phyloP scores from a whole-genome alignment of 768 basidiomycete genomes.

The Neoboletus subvelutipes region DNA sequence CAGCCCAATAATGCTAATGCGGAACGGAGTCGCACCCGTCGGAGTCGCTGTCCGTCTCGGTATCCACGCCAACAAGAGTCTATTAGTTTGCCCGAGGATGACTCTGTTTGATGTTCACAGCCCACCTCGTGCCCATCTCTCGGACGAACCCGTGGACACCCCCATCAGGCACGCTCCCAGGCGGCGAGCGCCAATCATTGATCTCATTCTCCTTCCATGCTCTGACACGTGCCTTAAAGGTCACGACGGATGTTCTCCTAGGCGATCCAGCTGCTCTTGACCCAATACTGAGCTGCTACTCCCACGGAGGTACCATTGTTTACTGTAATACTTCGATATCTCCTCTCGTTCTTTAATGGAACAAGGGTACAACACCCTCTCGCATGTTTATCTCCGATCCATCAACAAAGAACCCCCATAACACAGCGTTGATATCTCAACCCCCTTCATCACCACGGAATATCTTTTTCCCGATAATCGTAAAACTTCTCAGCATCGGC shows the following conservation, averaged over 20 bases:
- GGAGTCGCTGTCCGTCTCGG: background rate
- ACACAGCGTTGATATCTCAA: background rate
- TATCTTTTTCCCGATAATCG: background rate
- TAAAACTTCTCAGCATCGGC: conserved; percentile 13
- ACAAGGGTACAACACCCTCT: background rate
- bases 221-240: background rate
- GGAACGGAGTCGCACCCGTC: background rate
- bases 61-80: background rate
- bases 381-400: background rate
- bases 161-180: conserved; percentile 8
- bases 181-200: conserved; percentile 15
- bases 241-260: background rate
- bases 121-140: background rate
- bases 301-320: background rate
- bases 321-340: background rate
- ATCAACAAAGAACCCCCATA: background rate
- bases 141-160: background rate
- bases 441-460: conserved; percentile 3
- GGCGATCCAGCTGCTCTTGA: background rate
- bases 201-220: background rate
- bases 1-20: background rate
- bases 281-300: background rate
- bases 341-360: background rate
- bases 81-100: background rate
- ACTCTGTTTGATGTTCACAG: background rate